Evolutionary conservation across 176 grass and related monocot genomes (phyloP), one percentile per base, ranked within the genome.

Genomic region (Otatea glauca): DNA sequence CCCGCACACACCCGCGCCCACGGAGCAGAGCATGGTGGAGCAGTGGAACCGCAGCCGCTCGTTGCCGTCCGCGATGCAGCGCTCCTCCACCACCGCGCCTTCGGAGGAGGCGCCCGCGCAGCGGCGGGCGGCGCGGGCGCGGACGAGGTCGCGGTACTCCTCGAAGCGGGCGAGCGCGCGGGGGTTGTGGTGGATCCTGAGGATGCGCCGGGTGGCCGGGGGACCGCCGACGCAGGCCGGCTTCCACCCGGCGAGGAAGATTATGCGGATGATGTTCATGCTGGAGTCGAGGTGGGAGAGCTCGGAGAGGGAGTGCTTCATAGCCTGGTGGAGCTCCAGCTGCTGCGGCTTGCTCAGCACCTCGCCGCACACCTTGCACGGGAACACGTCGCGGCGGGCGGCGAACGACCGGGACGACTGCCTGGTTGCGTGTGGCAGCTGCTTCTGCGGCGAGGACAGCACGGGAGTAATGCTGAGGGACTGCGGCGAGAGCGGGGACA

Each of bases 41-140:
- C 95, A 92, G 89, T 94, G 92, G 90, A 97, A 97, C 0, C 88
- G 77, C 13, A 97, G 92, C n/a, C 95, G 88, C 84, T 94, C 90
- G 84, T 97, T 97, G 16, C 95, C 92, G 91, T 97, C 92, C 8
- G 88, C 95, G 77, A 97, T 79, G 88, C 92, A 97, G 4, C 92
- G 84, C 85, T 94, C 90, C 76, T 94, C 81, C 73, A 62, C 88
- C 20, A 62, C 74, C 25, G 17, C 61, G 65, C 18, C 65, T 48
- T 42, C 58, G 17, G 44, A 20, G 9, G 8, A 24, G 1, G 18
- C 50, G 49, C 11, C 45, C 0, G 60, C 44, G 47, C 54, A 43
- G 37, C 76, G 85, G 9, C 77, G 80, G 44, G 84, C 81, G 56
- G 95, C 91, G 9, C 84, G 88, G 75, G 88, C 86, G 72, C 89